Evolutionary conservation across 495 filamentous ascomycete species (phyloP), one percentile per base, ranked within the genome.

Genomic region (Daldinia grandis): DNA sequence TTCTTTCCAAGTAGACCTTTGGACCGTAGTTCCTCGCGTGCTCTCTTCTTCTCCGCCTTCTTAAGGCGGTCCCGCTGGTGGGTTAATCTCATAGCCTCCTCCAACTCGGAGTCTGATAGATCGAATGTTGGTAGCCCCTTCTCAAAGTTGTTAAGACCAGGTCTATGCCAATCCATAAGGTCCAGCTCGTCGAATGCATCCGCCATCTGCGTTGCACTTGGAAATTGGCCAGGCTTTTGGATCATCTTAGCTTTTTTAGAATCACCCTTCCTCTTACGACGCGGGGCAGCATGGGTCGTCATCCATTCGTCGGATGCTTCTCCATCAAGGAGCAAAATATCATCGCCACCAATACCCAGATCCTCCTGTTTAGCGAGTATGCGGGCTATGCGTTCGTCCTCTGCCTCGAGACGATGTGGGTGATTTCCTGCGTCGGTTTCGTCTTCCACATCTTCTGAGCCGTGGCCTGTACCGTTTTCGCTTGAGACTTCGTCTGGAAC

Each of bases 61-160:
- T 91, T 94, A 54, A 82, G 72, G n/a, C 93, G 86, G 73, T 98
- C 94, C 40, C 87, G 90, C 66, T 88, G 84, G 91, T 91, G 96
- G 6, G 87, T 80, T 19, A 76, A 79, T 28, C 85, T 79, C 15
- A 98, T 74, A 8, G 82, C 80, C 1, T 81, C 79, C 71, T 91
- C 88, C 0, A 96, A 79, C 17, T 97, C 95, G 2, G 87, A 87
- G 75, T 97, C 96, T 1, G 88, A 89, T 1, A 92, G 74, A 37
- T 89, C 83, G 62, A 91, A 82, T 19, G 59, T 33, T 76, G 83
- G 64, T 74, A 62, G 76, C 76, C 79, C 85, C 68, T 77, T 85
- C 62, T 76, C 69, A 30, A 70, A 64, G 49, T 68, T 76, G 24
- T 74, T 68, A 1, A 75, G 44, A 59, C 81, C 82, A 83, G 78